Evolutionary conservation across 257 asterid species (phyloP).

Genomic region (Solanum sparsipilum): DNA sequence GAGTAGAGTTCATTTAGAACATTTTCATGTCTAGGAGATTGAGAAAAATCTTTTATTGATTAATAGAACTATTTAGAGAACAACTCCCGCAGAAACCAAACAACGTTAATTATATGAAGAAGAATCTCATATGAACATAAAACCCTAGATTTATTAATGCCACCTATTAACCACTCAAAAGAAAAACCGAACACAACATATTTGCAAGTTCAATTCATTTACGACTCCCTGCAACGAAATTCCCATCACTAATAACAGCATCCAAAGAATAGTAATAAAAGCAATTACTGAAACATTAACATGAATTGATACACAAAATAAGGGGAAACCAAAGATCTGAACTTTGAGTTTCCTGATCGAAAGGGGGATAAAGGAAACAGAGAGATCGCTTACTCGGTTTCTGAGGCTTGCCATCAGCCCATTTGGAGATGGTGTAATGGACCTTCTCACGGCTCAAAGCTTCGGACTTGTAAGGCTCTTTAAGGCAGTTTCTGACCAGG

Average conservation of each 20-base stretch:
- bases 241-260: background rate
- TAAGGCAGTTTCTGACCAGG: conserved; percentile 81
- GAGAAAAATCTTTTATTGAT: background rate
- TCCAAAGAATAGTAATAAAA: background rate
- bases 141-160: background rate
- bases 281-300: background rate
- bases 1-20: background rate
- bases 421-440: conserved; percentile 36
- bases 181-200: background rate
- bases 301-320: background rate
- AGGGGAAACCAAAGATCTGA: background rate
- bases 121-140: background rate
- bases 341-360: background rate
- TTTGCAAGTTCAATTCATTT: background rate
- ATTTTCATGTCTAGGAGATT: background rate
- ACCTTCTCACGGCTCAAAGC: conserved; percentile 78
- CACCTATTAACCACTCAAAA: background rate
- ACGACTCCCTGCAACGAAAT: background rate
- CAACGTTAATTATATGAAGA: background rate
- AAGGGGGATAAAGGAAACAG: background rate
- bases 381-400: background rate
- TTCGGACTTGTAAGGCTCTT: conserved; percentile 69
- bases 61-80: background rate
- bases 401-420: conserved; percentile 9
- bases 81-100: background rate